Evolutionary conservation across 768 basidiomycete genomes (phyloP).

Genomic region (Suillus clintonianus): DNA sequence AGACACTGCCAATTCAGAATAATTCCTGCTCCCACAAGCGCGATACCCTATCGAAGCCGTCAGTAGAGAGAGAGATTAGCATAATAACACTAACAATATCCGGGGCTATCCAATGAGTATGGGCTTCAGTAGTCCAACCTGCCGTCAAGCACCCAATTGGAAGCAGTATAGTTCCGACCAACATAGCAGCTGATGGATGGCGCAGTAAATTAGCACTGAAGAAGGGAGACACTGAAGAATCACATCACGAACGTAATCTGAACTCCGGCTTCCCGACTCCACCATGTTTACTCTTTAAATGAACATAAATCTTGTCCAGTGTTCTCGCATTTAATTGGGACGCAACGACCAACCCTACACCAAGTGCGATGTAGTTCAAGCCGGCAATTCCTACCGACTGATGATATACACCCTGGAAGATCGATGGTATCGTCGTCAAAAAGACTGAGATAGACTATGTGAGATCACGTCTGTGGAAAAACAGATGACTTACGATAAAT

Average conservation of each 20-base stretch:
- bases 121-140: slow-evolving; percentile 67
- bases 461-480: neutral
- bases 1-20: slow-evolving; percentile 64
- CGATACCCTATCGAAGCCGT: slow-evolving; percentile 48
- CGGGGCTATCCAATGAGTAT: slow-evolving; percentile 68
- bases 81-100: slow-evolving; percentile 52
- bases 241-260: slow-evolving; percentile 42
- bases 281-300: slow-evolving; percentile 51
- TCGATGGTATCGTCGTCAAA: slow-evolving; percentile 62
- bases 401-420: slow-evolving; percentile 57
- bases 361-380: slow-evolving; percentile 61
- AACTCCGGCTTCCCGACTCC: slow-evolving; percentile 59
- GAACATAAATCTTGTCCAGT: slow-evolving; percentile 57
- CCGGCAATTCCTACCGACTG: slow-evolving; percentile 32
- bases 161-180: slow-evolving; percentile 58
- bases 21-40: slow-evolving; percentile 54
- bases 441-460: slow-evolving; percentile 48
- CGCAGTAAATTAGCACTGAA: slow-evolving; percentile 7
- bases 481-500: slow-evolving; percentile 48
- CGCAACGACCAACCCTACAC: slow-evolving; percentile 55
- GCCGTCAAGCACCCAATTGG: slow-evolving; percentile 69
- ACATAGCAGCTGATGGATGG: slow-evolving; percentile 49
- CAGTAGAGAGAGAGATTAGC: neutral
- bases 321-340: slow-evolving; percentile 56
- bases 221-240: neutral